Percentiles rank a stretch among this genome's conserved stretches.
Evolutionary conservation across 345 rosid genomes (phyloP).

Genomic region (Ricinus communis): DNA sequence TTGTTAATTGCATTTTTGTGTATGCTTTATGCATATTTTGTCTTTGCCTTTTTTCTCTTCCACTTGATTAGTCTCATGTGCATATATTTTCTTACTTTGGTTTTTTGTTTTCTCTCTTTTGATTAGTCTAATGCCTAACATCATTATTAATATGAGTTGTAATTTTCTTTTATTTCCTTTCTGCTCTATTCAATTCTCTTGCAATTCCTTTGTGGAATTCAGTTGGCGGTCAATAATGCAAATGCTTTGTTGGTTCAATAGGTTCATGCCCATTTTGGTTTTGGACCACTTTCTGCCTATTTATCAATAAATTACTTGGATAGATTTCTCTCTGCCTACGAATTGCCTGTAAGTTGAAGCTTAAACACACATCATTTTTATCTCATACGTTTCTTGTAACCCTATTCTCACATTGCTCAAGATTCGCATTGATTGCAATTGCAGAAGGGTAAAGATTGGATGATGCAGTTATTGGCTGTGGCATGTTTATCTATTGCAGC

Average conservation of each 20-base stretch:
- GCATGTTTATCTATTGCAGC: conserved; percentile 76
- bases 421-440: conserved; percentile 6
- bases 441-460: conserved; percentile 72
- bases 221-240: conserved; percentile 19
- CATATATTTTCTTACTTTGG: not conserved
- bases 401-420: not conserved
- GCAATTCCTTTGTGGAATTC: conserved; percentile 17
- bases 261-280: conserved; percentile 61
- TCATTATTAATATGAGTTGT: conserved; percentile 6
- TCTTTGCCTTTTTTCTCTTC: not conserved
- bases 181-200: no score
- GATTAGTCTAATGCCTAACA: not conserved
- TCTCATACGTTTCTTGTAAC: not conserved
- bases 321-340: conserved; percentile 67
- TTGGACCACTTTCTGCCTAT: conserved; percentile 65
- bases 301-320: conserved; percentile 68
- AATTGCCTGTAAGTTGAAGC: conserved; percentile 55
- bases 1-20: conserved; percentile 14
- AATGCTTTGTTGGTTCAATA: conserved; percentile 35
- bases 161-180: conserved; percentile 3
- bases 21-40: conserved; percentile 17
- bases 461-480: conserved; percentile 65
- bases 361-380: not conserved
- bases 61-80: conserved; percentile 7
- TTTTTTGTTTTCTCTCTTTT: not conserved